phyloP scores from a whole-genome alignment of 1,139 yeast species.

The Pichia sp. region DNA sequence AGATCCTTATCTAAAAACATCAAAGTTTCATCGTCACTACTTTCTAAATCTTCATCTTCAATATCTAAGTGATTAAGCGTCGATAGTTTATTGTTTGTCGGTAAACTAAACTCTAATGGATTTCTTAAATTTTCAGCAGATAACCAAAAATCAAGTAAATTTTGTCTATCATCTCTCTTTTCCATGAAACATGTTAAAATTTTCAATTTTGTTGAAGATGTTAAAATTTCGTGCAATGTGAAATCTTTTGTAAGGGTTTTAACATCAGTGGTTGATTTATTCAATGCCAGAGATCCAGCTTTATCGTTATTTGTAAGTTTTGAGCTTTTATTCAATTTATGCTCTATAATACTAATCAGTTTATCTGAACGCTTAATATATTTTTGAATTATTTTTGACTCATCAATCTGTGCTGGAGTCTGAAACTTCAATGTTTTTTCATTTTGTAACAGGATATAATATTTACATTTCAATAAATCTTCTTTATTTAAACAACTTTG shows the following conservation, averaged over 20 bases:
- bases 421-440: neutral
- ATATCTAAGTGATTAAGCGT: neutral
- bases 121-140: slow-evolving; percentile 63
- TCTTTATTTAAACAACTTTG: slow-evolving; percentile 14
- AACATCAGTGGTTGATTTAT: neutral
- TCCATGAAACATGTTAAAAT: slow-evolving; percentile 55
- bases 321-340: neutral
- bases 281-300: neutral
- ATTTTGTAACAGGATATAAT: slow-evolving; percentile 32
- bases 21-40: slow-evolving; percentile 22
- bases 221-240: slow-evolving; percentile 35
- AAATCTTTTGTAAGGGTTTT: neutral
- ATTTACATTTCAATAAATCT: slow-evolving; percentile 39
- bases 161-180: slow-evolving; percentile 35
- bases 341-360: neutral
- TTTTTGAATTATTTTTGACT: slow-evolving; percentile 4
- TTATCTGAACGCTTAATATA: slow-evolving; percentile 5
- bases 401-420: slow-evolving; percentile 2
- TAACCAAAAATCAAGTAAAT: slow-evolving; percentile 55
- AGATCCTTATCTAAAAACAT: slow-evolving; percentile 32
- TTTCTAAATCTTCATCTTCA: slow-evolving; percentile 16
- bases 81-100: neutral
- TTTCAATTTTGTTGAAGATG: slow-evolving; percentile 41
- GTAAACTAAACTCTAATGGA: slow-evolving; percentile 46
- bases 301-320: neutral